These are phyloP conservation scores for Aspergillus ochraceoroseus DNA, from an alignment of 2,329 filamentous ascomycete species.

Conservation along the genomic window DNA sequence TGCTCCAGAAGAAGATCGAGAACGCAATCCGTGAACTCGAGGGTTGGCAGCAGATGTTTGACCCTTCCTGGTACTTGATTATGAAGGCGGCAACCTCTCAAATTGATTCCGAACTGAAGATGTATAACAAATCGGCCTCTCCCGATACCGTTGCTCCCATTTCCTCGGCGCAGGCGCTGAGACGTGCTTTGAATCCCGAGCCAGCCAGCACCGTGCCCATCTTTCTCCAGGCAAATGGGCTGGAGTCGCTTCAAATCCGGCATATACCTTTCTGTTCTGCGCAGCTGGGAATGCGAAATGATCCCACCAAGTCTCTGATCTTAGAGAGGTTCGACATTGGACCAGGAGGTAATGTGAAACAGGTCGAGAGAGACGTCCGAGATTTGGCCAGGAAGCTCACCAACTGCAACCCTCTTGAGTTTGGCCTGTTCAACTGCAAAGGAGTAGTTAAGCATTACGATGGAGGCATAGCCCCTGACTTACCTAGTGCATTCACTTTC, in stretches of 20 bases:
- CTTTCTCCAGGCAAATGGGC: not conserved
- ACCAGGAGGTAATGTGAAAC: not conserved
- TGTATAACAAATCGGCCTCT: not conserved
- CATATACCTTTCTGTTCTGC: not conserved
- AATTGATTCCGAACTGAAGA: not conserved
- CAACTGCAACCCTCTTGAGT: not conserved
- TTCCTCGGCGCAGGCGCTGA: not conserved
- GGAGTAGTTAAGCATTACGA: not conserved
- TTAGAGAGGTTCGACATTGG: not conserved
- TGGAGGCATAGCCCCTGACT: not conserved
- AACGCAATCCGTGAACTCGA: not conserved
- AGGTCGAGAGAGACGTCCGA: conserved; percentile 1
- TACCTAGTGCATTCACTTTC: not conserved
- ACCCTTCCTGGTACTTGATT: conserved; percentile 1
- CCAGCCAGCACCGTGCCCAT: not conserved
- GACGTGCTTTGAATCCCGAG: not conserved
- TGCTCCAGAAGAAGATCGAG: not conserved
- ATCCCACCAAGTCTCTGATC: not conserved
- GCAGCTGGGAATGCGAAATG: not conserved
- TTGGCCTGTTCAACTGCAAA: conserved; percentile 2
- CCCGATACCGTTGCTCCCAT: not conserved
- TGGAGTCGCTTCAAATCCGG: not conserved
- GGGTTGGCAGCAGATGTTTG: not conserved
- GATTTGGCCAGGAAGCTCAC: not conserved
- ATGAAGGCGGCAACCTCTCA: not conserved